Percentiles rank a stretch among this genome's conserved stretches.
Evolutionary conservation across 1,284 basidiomycete species (phyloP).

Genomic region (Ustilago tritici): DNA sequence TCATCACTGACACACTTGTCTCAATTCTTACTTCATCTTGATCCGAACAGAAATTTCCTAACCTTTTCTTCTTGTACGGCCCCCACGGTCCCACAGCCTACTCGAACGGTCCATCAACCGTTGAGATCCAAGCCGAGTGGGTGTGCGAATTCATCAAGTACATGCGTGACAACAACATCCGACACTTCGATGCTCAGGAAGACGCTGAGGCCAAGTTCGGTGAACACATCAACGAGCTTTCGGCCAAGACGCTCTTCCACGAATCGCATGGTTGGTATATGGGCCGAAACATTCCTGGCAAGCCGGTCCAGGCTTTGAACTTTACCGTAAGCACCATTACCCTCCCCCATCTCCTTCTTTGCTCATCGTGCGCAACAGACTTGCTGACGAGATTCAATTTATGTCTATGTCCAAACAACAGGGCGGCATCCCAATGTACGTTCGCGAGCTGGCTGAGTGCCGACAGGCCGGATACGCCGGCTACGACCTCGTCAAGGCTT

Average conservation of each 20-base stretch:
- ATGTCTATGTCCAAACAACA: conserved; percentile 2
- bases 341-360: neutral
- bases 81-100: conserved; percentile 56
- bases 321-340: conserved; percentile 23
- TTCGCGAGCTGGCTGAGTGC: conserved; percentile 48
- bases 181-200: conserved; percentile 42
- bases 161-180: conserved; percentile 52
- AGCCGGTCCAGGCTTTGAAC: conserved; percentile 51
- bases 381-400: neutral
- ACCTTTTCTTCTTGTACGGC: conserved; percentile 59
- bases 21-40: neutral
- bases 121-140: conserved; percentile 54
- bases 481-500: conserved; percentile 40
- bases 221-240: conserved; percentile 54
- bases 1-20: neutral
- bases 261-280: conserved; percentile 57
- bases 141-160: conserved; percentile 46
- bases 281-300: conserved; percentile 52
- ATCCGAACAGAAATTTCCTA: conserved; percentile 48
- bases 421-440: conserved; percentile 52
- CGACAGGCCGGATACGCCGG: conserved; percentile 37
- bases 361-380: neutral
- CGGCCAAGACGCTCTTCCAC: conserved; percentile 54
- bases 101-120: conserved; percentile 51
- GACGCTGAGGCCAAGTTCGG: conserved; percentile 50